Base-by-base conservation (phyloP, 352 stramenopile genomes). In the Globisporangium mamillatum region DNA sequence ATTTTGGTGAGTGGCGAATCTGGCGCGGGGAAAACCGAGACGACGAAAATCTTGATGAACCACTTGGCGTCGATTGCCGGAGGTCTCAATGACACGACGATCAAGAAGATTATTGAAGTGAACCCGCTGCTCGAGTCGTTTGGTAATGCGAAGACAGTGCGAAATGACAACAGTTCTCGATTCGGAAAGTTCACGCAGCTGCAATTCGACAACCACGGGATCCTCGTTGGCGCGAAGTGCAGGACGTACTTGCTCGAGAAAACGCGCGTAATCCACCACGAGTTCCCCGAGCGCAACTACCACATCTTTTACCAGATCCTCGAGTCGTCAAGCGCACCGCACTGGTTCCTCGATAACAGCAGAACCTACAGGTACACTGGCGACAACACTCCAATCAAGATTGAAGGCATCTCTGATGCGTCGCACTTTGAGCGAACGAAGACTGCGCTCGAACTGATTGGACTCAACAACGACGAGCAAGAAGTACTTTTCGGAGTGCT, bases 71-170 rank as follows among this genome's bases (percentile, higher is more conserved):
- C 79, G 20, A 82, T 93, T 67, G 83, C 82, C 22, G 82, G 82
- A 46, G 79, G 79, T 1, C 60, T 90, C 1, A 89, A 92, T 71
- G 75, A 94, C 64, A 79, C 81, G n/a, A 97, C 96, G 34, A 97
- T 98, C 68, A 98, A 98, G 69, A 91, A 94, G 65, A 98, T 99
- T 60, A 90, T 99, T 20, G 94, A 98, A 62, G 97, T 97, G 27
- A 99, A 99, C 79, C 97, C 98, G 25, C 84, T 99, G 53, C 83
- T 99, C 3, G 98, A 99, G 82, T 95, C 93, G 10, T 99, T 99
- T 78, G 98, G 98, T 72, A 99, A 99, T 75, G 96, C 97, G 65
- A 97, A 98, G 73, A 99, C 97, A 0, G 82, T 98, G 14, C 82
- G 97, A 18, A 99, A 99, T 79, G 93, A 99, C 80, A 99, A 99